These are phyloP conservation scores for Gossypium arboreum DNA, from an alignment of 345 rosid genomes.

Conservation along the genomic window DNA sequence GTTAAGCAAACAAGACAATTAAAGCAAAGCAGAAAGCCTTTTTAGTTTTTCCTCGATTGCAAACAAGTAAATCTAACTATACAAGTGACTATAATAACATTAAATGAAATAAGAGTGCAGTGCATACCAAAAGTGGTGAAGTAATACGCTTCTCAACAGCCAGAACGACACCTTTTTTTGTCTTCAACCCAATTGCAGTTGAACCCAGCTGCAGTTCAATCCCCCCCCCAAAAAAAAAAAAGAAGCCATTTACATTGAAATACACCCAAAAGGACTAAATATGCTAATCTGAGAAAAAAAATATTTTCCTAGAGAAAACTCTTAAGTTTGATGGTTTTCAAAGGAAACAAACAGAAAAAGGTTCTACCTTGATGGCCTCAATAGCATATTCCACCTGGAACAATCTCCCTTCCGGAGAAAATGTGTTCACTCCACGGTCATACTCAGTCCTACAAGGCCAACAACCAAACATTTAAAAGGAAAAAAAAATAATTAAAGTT, in stretches of 20 bases:
- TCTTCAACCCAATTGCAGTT: slow-evolving; percentile 91
- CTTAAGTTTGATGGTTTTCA: neutral
- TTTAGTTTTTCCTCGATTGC: neutral
- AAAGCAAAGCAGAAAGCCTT: neutral
- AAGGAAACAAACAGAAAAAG: neutral
- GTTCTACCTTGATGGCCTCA: slow-evolving; percentile 87
- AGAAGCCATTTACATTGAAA: slow-evolving; percentile 5
- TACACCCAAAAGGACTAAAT: neutral
- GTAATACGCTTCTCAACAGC: slow-evolving; percentile 99
- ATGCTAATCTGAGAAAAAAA: no score
- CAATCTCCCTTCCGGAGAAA: slow-evolving; percentile 93
- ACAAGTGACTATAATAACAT: neutral
- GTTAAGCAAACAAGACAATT: neutral
- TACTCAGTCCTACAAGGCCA: slow-evolving; percentile 76
- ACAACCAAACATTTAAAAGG: neutral
- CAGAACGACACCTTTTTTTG: slow-evolving; percentile 93
- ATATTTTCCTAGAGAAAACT: neutral
- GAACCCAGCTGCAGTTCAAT: slow-evolving; percentile 72
- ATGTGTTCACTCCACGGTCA: slow-evolving; percentile 98
- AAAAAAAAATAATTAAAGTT: neutral
- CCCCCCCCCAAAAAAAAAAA: neutral
- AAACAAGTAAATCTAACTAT: neutral
- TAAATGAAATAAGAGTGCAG: slow-evolving; percentile 12
- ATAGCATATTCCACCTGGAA: slow-evolving; percentile 98
- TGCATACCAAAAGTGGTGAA: slow-evolving; percentile 72